Conservation (phyloP, 2,329 filamentous ascomycete genomes). For the Fusarium papillatum region DNA sequence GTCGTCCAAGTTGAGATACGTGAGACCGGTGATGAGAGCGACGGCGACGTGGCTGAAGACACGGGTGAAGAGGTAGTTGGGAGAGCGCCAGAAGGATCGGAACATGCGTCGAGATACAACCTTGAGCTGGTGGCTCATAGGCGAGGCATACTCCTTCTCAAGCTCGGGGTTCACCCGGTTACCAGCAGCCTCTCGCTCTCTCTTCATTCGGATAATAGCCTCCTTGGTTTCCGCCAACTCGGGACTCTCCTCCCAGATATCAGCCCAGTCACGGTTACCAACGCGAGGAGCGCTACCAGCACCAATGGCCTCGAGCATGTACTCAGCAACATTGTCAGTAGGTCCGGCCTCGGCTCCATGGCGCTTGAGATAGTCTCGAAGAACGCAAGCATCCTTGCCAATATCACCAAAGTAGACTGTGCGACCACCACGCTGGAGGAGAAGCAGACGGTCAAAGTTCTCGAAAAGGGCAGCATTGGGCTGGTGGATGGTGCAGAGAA, state of each 20-base stretch:
- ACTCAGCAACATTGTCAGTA: slow-evolving; percentile 76
- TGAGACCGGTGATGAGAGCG: slow-evolving; percentile 82
- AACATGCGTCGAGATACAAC: slow-evolving; percentile 81
- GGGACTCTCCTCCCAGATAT: slow-evolving; percentile 81
- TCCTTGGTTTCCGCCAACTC: slow-evolving; percentile 78
- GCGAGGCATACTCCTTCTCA: slow-evolving; percentile 86
- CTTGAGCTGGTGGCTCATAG: slow-evolving; percentile 83
- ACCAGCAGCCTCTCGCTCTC: slow-evolving; percentile 61
- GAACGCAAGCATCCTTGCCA: slow-evolving; percentile 77
- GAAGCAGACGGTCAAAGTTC: slow-evolving; percentile 86
- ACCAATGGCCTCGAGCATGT: slow-evolving; percentile 89
- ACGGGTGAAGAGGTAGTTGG: slow-evolving; percentile 90
- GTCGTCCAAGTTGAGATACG: slow-evolving; percentile 83
- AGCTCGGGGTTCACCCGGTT: slow-evolving; percentile 61
- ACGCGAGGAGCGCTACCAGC: slow-evolving; percentile 80
- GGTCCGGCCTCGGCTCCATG: slow-evolving; percentile 71
- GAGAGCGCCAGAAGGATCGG: slow-evolving; percentile 85
- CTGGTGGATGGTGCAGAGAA: slow-evolving; percentile 93
- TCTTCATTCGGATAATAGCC: slow-evolving; percentile 76
- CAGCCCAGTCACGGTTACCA: slow-evolving; percentile 83
- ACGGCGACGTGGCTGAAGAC: slow-evolving; percentile 89
- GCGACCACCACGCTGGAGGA: slow-evolving; percentile 83
- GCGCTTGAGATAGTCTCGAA: slow-evolving; percentile 74
- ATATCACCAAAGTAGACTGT: slow-evolving; percentile 92
- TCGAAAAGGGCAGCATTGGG: slow-evolving; percentile 90